Conservation (phyloP, 2,329 filamentous ascomycete species). For the Cytospora chrysosperma region DNA sequence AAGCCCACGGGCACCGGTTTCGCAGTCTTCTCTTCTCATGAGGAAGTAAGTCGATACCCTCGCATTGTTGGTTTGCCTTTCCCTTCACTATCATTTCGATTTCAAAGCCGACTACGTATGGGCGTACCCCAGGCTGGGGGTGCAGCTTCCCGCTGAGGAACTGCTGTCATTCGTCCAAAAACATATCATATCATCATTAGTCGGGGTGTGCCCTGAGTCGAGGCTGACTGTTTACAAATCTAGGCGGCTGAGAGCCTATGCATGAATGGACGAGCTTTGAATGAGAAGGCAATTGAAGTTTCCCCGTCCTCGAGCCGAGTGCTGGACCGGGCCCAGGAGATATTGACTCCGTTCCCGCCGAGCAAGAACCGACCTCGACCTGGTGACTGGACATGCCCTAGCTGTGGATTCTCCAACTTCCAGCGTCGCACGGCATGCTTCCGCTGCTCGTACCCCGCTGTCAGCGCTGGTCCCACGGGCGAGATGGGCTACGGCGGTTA, state of each 20-base stretch:
- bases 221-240: conserved; percentile 12
- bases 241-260: conserved; percentile 96
- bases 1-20: conserved; percentile 99
- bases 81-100: conserved; percentile 11
- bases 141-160: conserved; percentile 4
- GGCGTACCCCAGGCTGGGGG: neutral
- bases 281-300: conserved; percentile 98
- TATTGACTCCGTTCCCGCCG: conserved; percentile 93
- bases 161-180: conserved; percentile 5
- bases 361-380: conserved; percentile 97
- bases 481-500: conserved; percentile 59
- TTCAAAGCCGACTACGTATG: conserved; percentile 12
- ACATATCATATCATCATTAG: neutral
- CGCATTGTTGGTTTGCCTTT: conserved; percentile 19
- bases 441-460: conserved; percentile 98
- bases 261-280: conserved; percentile 97
- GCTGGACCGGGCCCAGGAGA: conserved; percentile 90
- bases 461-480: conserved; percentile 70
- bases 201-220: neutral
- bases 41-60: conserved; percentile 70
- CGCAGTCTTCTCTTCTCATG: conserved; percentile 97
- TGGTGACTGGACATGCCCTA: conserved; percentile 98
- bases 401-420: conserved; percentile 98
- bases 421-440: conserved; percentile 98
- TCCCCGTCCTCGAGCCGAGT: conserved; percentile 97